Percentiles rank a stretch among this genome's conserved stretches.
These are phyloP conservation scores for Emiliania huxleyi DNA, from an alignment of 78 protist genomes.

Conservation along the genomic window DNA sequence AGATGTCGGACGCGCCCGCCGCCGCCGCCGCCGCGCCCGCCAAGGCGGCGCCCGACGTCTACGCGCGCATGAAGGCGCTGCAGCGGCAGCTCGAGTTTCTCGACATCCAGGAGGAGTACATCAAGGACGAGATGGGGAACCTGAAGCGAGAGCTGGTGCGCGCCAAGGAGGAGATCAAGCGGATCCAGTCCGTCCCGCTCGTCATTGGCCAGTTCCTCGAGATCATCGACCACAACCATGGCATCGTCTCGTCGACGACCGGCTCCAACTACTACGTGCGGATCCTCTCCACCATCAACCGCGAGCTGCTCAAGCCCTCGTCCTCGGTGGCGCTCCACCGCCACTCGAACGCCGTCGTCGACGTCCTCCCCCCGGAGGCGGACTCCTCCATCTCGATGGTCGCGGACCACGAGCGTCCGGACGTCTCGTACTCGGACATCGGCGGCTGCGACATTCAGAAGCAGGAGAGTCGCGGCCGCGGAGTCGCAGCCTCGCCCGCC, in stretches of 20 bases:
- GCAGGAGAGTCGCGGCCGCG: too few species aligned
- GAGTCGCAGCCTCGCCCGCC: too few species aligned
- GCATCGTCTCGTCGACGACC: constrained; percentile 91
- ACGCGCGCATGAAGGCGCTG: not conserved
- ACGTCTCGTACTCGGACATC: constrained; percentile 86
- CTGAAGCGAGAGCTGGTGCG: constrained; percentile 92
- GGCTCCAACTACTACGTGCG: constrained; percentile 93
- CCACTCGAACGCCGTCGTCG: constrained; percentile 94
- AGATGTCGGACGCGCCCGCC: not conserved
- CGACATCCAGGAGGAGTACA: constrained; percentile 71
- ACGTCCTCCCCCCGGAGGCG: constrained; percentile 97
- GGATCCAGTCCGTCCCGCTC: constrained; percentile 98
- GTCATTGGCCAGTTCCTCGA: constrained; percentile 98
- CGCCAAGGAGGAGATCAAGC: constrained; percentile 97
- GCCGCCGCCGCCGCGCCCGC: not conserved
- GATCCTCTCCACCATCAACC: constrained; percentile 95
- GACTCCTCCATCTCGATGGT: constrained; percentile 92
- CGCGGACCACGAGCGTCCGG: constrained; percentile 76
- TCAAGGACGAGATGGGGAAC: constrained; percentile 89
- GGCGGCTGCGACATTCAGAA: constrained; percentile 99
- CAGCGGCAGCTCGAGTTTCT: constrained; percentile 38
- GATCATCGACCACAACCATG: constrained; percentile 91
- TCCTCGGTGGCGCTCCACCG: constrained; percentile 95
- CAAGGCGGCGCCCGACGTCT: not conserved
- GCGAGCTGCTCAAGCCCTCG: constrained; percentile 98